These are phyloP conservation scores for Suillus plorans DNA, from an alignment of 768 basidiomycete genomes.

Conservation along the genomic window DNA sequence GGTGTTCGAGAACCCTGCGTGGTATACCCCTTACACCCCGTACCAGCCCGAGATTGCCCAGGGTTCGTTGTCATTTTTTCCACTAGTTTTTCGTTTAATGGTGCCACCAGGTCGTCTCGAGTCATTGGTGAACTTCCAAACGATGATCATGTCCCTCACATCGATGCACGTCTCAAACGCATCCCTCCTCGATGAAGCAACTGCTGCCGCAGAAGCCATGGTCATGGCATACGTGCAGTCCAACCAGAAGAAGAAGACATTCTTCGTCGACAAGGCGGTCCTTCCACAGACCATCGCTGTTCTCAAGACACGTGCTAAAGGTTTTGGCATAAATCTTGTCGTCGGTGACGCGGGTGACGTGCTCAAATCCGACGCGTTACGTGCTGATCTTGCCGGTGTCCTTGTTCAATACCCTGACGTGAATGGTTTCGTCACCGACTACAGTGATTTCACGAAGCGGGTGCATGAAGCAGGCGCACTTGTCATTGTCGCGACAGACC, in stretches of 20 bases:
- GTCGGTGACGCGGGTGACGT: conserved; percentile 59
- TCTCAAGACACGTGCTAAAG: conserved; percentile 86
- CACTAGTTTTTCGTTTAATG: conserved; percentile 12
- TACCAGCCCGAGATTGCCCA: conserved; percentile 99
- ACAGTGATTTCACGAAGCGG: conserved; percentile 56
- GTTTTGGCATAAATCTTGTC: conserved; percentile 85
- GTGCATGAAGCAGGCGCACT: conserved; percentile 79
- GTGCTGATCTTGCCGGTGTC: conserved; percentile 75
- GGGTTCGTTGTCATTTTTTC: conserved; percentile 48
- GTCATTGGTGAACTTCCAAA: conserved; percentile 95
- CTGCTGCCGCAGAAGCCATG: conserved; percentile 96
- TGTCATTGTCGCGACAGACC: conserved; percentile 86
- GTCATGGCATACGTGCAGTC: conserved; percentile 81
- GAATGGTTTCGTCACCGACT: conserved; percentile 80
- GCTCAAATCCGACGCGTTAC: conserved; percentile 51
- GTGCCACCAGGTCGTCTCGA: conserved; percentile 78
- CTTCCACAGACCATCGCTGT: conserved; percentile 90
- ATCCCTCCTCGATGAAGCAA: conserved; percentile 92
- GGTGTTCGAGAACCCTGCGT: conserved; percentile 94
- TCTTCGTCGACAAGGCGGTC: conserved; percentile 83
- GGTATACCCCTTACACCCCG: conserved; percentile 97
- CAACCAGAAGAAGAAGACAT: conserved; percentile 73
- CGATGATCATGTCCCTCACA: conserved; percentile 93
- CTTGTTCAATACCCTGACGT: conserved; percentile 95
- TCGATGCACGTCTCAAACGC: conserved; percentile 96